Conservation (phyloP, 441 rosid genomes). For the Omphalea diandra region DNA sequence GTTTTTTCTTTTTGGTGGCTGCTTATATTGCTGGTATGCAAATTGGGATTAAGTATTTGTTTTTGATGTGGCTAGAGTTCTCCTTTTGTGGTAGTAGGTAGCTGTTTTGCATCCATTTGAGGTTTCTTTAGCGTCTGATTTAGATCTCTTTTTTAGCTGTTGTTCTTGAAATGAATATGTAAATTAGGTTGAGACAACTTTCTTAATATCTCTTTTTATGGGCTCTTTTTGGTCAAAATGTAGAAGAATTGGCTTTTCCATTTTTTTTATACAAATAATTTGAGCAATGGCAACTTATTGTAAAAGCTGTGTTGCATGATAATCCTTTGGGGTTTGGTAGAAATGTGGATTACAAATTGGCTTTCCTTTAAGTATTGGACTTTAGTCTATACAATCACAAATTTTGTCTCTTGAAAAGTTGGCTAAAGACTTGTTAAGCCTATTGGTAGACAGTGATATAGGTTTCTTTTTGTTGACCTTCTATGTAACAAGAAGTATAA, state of each 20-base stretch:
- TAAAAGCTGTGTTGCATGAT: neutral
- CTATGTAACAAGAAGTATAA: neutral
- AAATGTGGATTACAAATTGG: neutral
- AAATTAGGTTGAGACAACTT: neutral
- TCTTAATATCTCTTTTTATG: neutral
- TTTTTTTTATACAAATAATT: neutral
- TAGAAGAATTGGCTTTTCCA: neutral
- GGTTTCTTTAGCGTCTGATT: neutral
- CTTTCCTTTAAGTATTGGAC: neutral
- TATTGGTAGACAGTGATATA: neutral
- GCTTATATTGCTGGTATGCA: conserved; percentile 1
- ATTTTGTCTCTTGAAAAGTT: neutral
- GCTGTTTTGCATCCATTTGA: neutral
- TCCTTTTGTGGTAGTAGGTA: neutral
- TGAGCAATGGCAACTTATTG: neutral
- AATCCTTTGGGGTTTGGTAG: neutral
- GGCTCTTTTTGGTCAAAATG: neutral
- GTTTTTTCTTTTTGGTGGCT: too few relatives aligned
- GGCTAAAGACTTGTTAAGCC: neutral
- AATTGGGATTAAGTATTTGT: neutral
- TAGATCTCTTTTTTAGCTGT: neutral
- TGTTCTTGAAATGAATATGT: neutral
- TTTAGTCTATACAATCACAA: neutral
- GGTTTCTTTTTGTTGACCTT: neutral
- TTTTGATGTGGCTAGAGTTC: neutral